Evolutionary conservation across 345 rosid species (phyloP), one percentile per base, ranked within the genome.

Genomic region (Boechera divaricarpa): DNA sequence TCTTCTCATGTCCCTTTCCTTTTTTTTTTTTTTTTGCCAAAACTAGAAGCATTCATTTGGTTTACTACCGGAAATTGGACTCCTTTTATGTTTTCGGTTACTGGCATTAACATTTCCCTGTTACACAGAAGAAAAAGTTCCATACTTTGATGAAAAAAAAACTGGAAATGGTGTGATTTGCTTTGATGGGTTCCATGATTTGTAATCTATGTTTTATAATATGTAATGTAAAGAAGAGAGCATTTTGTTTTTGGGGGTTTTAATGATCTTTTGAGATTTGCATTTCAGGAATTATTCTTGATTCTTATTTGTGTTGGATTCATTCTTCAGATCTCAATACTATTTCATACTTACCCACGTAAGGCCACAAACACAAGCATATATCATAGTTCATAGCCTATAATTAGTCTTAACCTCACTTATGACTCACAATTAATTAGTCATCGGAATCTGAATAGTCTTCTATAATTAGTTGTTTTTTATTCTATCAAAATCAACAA

Each of bases 91-190:
- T 48, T 66, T 28, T 32, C 24, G 4, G 31, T 70, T 69, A 63
- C 35, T 63, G 35, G 63, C 41, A 63, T 77, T 59, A 64, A 54
- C 59, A 63, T 24, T 51, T 69, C 33, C 31, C 31, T 63, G 44
- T 36, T 62, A 69, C 26, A 76, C 64, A 63, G 26, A 77, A 76
- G 70, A 69, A 69, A 44, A 63, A 63, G 28, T 36, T 62, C 4
- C 75, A 26, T 53, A 54, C 44, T 61, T 42, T 28, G 61, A 62
- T 53, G 16, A 0, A 59, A 49, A 6, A 51, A 21, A 60, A 4
- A 51, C 28, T 76, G 79, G 49, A 70, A 71, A 65, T 77, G 57
- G 73, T 51, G 78, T 74, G 78, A 44, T 72, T 72, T 72, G 15
- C 12, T 47, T 59, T 59, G 67, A 60, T 72, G 68, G 24, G 15